A percentile compares a stretch with the other conserved stretches of the same genome.
phyloP scores from a whole-genome alignment of 2,329 filamentous ascomycete genomes.

The Pestalotiopsis sp. region DNA sequence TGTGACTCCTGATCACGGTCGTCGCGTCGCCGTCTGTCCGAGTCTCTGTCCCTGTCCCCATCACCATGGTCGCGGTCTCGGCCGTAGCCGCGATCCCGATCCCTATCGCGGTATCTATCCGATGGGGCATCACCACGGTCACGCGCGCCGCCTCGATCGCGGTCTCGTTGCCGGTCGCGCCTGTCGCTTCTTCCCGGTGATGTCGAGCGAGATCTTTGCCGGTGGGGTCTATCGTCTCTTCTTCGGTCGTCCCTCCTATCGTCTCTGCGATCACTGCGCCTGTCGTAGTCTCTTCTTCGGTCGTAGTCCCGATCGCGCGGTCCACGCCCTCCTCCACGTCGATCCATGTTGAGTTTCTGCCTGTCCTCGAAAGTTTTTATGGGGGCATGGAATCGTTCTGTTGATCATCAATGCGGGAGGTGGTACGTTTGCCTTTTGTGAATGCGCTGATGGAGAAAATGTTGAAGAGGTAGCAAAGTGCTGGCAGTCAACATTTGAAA shows the following conservation, averaged over 20 bases:
- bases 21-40: constrained; percentile 6
- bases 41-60: constrained; percentile 6
- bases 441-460: background rate
- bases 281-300: constrained; percentile 24
- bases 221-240: constrained; percentile 24
- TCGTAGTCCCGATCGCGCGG: constrained; percentile 1
- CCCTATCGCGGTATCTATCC: constrained; percentile 22
- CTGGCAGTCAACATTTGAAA: background rate
- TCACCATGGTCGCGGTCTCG: constrained; percentile 30
- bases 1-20: constrained; percentile 23
- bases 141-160: constrained; percentile 24
- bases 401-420: too few relatives aligned
- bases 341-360: background rate
- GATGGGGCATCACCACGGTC: constrained; percentile 1
- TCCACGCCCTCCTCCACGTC: constrained; percentile 10
- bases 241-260: constrained; percentile 28
- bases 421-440: background rate
- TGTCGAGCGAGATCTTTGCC: constrained; percentile 21
- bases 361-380: too few relatives aligned
- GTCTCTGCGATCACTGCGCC: constrained; percentile 20
- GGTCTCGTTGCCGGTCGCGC: constrained; percentile 31
- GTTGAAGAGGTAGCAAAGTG: background rate
- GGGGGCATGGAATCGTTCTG: too few relatives aligned
- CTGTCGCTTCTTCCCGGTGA: constrained; percentile 28
- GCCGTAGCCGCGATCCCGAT: constrained; percentile 34